Percentiles rank a stretch among this genome's conserved stretches.
These are phyloP conservation scores for Cercospora beticola DNA, from an alignment of 2,329 filamentous ascomycete genomes.

Conservation along the genomic window DNA sequence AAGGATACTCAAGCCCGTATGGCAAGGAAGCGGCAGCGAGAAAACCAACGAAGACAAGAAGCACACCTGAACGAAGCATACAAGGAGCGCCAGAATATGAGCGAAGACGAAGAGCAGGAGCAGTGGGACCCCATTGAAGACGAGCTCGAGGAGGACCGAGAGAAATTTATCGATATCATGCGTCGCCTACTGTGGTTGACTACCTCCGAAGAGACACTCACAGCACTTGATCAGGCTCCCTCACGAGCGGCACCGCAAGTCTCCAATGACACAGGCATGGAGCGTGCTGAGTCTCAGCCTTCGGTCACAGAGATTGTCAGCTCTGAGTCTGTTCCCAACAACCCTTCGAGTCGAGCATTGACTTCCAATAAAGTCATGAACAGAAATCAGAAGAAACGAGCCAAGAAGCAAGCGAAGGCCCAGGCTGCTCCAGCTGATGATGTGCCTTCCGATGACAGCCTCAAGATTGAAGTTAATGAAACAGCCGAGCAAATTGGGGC, in stretches of 20 bases:
- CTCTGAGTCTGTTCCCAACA: not conserved
- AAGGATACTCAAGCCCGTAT: slow-evolving; percentile 47
- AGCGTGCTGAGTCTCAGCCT: not conserved
- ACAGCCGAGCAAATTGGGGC: not conserved
- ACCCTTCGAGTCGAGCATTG: slow-evolving; percentile 34
- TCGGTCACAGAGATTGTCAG: not conserved
- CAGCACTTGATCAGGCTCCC: not conserved
- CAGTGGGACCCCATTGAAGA: slow-evolving; percentile 54
- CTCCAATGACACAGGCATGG: not conserved
- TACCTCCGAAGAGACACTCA: not conserved
- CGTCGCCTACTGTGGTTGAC: slow-evolving; percentile 52
- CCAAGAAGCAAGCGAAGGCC: slow-evolving; percentile 26
- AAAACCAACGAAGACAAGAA: slow-evolving; percentile 47
- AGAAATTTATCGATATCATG: slow-evolving; percentile 48
- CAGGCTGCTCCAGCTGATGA: not conserved
- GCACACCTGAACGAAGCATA: slow-evolving; percentile 47
- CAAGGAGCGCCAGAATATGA: slow-evolving; percentile 42
- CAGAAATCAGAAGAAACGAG: slow-evolving; percentile 19
- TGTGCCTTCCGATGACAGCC: not conserved
- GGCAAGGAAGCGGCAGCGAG: slow-evolving; percentile 42
- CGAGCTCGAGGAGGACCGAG: slow-evolving; percentile 47
- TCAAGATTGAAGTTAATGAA: not conserved
- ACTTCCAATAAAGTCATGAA: slow-evolving; percentile 59
- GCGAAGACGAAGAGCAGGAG: slow-evolving; percentile 39
- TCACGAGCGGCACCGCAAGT: not conserved